Evolutionary conservation across 768 basidiomycete genomes (phyloP).

Genomic region (Suillus paluster): DNA sequence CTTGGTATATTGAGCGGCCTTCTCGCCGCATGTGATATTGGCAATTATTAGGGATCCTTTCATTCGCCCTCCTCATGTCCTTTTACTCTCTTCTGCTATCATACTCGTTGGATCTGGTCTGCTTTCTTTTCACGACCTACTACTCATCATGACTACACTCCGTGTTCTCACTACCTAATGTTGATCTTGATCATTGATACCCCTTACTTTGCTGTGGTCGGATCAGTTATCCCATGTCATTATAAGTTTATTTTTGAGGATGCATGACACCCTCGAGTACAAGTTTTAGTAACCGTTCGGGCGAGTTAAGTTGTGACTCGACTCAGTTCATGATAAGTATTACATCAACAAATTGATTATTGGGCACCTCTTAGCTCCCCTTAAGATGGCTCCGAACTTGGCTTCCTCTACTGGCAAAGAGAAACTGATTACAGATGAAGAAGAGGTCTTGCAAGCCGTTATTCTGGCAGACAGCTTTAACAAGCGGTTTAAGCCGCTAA

Average conservation of each 20-base stretch:
- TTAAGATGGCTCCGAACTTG: constrained; percentile 69
- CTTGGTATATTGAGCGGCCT: constrained; percentile 42
- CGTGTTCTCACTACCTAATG: constrained; percentile 67
- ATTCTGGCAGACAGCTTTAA: constrained; percentile 97
- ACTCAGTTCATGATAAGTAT: neutral
- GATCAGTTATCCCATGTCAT: constrained; percentile 36
- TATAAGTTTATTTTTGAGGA: constrained; percentile 37
- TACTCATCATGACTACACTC: constrained; percentile 60
- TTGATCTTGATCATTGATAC: constrained; percentile 66
- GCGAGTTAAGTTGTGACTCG: constrained; percentile 27
- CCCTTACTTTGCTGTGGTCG: constrained; percentile 37
- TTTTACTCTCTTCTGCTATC: constrained; percentile 40
- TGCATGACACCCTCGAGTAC: neutral
- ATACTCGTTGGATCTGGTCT: constrained; percentile 66
- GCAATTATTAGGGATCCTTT: constrained; percentile 34
- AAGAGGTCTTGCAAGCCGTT: constrained; percentile 91
- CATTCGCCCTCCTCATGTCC: constrained; percentile 36
- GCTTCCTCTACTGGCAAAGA: constrained; percentile 57
- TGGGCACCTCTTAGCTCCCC: constrained; percentile 15
- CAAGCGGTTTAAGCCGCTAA: constrained; percentile 90
- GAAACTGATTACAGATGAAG: constrained; percentile 69
- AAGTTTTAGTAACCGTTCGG: neutral
- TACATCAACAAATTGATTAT: neutral
- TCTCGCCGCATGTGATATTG: constrained; percentile 43
- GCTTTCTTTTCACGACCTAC: constrained; percentile 57